Base-by-base conservation (phyloP, 352 stramenopile genomes). In the Globisporangium canariense region DNA sequence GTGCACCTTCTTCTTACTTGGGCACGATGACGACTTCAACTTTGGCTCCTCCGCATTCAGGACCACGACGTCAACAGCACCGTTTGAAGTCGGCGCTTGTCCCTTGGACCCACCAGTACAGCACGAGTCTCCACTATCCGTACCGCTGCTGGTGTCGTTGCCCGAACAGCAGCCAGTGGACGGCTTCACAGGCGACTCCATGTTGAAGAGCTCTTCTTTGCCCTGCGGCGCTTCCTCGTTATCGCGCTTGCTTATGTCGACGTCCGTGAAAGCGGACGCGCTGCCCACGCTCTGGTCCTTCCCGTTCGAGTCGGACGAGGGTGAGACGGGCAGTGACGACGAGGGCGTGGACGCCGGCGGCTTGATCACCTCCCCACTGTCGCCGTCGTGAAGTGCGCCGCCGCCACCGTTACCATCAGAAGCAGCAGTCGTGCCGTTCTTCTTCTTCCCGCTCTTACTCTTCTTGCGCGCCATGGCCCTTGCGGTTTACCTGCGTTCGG, bases 361-460 rank as follows among this genome's bases (percentile, higher is more conserved):
- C 18, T 76, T 69, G n/a, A 56, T 52, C 0, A 43, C 66, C 36
- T 78, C 68, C 41, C 66, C 72, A 61, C 40, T 72, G 65, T 5
- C 13, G 22, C 18, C 16, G 25, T 40, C 43, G 18, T 49, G 5
- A 49, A n/a, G 43, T 20, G 36, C 46, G 20, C 46, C 2, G 6
- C n/a, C 46, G n/a, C 4, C 8, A n/a, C 43, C 45, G 25, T 28
- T 28, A n/a, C 8, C 30, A 4, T n/a, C 25, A 18, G 32, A 2
- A 36, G 32, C 32, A 36, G 32, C 32, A 36, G 32, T 36, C 32
- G 28, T 11, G 2, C 16, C 34, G 53, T 22, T 62, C 32, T 34
- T 56, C 54, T 58, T 61, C 43, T 43, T 49, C 16, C 20, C 45
- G 36, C 16, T 58, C 54, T 62, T 67, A 45, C 32, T 62, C 34